Evolutionary conservation across 768 basidiomycete genomes (phyloP).

Genomic region (Trametes sanguinea): DNA sequence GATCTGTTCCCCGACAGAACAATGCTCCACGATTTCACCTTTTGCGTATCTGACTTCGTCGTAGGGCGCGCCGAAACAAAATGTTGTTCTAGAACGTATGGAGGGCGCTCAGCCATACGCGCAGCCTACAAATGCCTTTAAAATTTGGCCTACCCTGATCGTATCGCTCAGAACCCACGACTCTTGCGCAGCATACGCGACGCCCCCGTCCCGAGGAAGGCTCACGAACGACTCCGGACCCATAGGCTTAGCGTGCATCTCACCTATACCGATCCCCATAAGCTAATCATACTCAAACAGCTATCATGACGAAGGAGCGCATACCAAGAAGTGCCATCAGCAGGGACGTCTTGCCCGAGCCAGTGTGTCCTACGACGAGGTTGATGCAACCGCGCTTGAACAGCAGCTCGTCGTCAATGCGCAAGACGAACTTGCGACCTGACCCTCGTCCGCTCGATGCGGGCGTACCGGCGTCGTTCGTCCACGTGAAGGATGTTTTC

Average conservation of each 20-base stretch:
- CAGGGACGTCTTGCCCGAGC: conserved; percentile 59
- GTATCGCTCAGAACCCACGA: conserved; percentile 84
- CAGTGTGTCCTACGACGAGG: conserved; percentile 58
- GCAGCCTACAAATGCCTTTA: too few species aligned
- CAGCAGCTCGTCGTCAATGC: conserved; percentile 49
- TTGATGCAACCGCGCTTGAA: conserved; percentile 56
- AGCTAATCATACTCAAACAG: neutral
- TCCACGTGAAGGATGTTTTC: conserved; percentile 61
- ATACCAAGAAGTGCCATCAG: conserved; percentile 31
- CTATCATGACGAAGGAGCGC: neutral
- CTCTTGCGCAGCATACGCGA: conserved; percentile 82
- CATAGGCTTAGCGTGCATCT: conserved; percentile 62
- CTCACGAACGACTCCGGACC: conserved; percentile 62
- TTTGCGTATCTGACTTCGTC: conserved; percentile 47
- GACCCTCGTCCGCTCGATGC: conserved; percentile 23
- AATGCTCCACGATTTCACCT: conserved; percentile 25
- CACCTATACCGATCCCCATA: conserved; percentile 35
- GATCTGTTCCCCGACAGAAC: neutral
- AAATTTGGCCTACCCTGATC: conserved; percentile 45
- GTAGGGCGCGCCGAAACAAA: conserved; percentile 46
- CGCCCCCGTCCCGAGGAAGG: conserved; percentile 65
- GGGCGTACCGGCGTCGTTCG: conserved; percentile 33
- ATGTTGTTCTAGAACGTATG: conserved; percentile 42
- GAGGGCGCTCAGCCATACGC: neutral
- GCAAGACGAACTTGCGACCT: conserved; percentile 48